phyloP scores from a whole-genome alignment of 73 alveolate genomes.

The Uronychia binucleata region DNA sequence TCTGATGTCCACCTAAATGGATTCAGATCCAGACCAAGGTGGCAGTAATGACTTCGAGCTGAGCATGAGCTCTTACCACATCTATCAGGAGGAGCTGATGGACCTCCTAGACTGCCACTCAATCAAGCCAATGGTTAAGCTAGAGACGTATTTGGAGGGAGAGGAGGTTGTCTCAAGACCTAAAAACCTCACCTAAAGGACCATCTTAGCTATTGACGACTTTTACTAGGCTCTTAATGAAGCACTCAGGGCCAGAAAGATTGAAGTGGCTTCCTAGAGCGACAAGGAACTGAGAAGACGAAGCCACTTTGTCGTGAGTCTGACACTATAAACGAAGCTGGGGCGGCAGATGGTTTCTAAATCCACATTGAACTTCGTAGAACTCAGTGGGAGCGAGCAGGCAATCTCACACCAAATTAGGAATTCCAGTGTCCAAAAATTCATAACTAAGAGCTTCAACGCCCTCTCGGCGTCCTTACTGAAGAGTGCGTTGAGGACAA shows the following conservation, averaged over 20 bases:
- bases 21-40: conserved; percentile 15
- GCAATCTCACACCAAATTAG: neutral
- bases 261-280: neutral
- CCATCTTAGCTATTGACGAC: neutral
- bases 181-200: neutral
- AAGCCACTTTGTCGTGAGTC: neutral
- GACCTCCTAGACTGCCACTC: neutral
- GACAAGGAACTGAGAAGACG: neutral
- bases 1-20: conserved; percentile 6
- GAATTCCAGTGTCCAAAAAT: neutral
- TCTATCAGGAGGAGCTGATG: neutral
- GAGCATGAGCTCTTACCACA: neutral
- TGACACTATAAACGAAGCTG: neutral
- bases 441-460: neutral
- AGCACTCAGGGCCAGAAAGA: neutral
- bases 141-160: neutral
- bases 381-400: neutral
- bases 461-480: neutral
- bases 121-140: neutral
- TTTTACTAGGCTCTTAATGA: neutral
- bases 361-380: neutral
- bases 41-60: neutral
- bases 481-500: neutral
- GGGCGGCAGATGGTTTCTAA: neutral
- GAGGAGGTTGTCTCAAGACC: neutral